Evolutionary conservation across 441 rosid genomes (phyloP), one percentile per base, ranked within the genome.

Genomic region (Gossypium aridum): DNA sequence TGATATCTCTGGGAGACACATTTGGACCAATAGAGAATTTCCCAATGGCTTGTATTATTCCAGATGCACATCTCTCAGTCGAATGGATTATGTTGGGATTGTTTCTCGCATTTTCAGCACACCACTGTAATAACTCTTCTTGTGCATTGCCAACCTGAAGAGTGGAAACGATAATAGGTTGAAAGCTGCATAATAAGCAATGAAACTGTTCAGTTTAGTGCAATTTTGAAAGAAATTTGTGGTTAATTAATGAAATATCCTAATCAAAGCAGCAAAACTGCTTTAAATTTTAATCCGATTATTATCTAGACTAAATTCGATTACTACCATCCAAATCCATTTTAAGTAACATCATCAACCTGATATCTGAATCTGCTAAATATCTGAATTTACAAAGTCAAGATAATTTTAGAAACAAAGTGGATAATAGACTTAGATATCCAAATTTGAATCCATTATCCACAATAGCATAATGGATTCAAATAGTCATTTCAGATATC

Each of bases 11-110:
- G 0, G 84, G 88, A 63, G 89, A 87, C 14, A 49, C 67, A 73
- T 75, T 85, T 75, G 88, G 83, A 56, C 91, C 90, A 59, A 89
- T 69, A 49, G 74, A 22, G 45, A 87, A 86, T 61, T 72, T 70
- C 55, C 83, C 86, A 34, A 87, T 77, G 55, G 88, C 91, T 80
- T 89, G 86, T n/a, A 89, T 82, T 62, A 89, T 89, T 14, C 93
- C 91, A 68, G 85, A 86, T 53, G 79, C 93, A 80, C 91, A 89
- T 77, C 87, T 84, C 80, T 82, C 83, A 5, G 80, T 85, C 7
- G 91, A 82, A 77, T 80, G 87, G 70, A 85, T 19, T 26, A 89
- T 86, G 0, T 78, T 80, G 20, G 83, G 82, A 71, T 83, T 86
- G 60, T 80, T 77, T 80, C 74, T 83, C 8, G 81, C 83, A 80